Conservation (phyloP, 352 stramenopile species). For the Globisporangium cylindrosporum region DNA sequence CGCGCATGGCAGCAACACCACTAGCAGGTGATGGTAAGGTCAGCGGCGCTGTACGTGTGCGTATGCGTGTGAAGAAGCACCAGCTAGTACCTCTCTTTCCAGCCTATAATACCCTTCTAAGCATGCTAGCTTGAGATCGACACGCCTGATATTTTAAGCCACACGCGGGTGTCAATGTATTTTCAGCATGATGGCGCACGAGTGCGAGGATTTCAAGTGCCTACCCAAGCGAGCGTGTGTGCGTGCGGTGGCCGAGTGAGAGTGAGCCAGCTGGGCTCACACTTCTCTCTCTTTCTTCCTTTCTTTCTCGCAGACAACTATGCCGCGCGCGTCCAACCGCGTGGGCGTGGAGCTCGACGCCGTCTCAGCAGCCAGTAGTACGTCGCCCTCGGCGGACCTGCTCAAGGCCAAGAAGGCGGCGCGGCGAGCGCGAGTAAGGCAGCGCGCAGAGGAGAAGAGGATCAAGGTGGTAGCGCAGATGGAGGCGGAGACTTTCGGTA, state of each 20-base stretch:
- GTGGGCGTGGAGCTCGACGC: conserved; percentile 9
- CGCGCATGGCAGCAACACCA: no score
- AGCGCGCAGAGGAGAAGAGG: conserved; percentile 13
- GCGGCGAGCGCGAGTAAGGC: conserved; percentile 1
- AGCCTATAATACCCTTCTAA: no score
- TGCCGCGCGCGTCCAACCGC: conserved; percentile 12
- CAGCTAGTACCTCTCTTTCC: no score
- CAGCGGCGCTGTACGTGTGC: no score
- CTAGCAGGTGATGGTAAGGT: no score
- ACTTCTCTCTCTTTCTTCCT: no score
- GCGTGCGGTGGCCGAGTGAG: not conserved
- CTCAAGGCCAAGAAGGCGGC: conserved; percentile 14
- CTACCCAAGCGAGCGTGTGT: no score
- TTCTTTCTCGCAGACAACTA: not conserved
- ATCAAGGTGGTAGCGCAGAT: not conserved
- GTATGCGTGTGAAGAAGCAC: no score
- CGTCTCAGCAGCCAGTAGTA: not conserved
- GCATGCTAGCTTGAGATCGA: no score
- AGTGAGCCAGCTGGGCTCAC: not conserved
- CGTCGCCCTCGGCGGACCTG: not conserved
- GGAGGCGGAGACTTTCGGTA: not conserved
- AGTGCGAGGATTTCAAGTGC: no score
- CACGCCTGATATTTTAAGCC: no score
- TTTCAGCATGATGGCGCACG: not conserved
- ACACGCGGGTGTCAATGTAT: not conserved